Evolutionary conservation across 352 stramenopile genomes (phyloP).

Genomic region (Pythium rishiriense): DNA sequence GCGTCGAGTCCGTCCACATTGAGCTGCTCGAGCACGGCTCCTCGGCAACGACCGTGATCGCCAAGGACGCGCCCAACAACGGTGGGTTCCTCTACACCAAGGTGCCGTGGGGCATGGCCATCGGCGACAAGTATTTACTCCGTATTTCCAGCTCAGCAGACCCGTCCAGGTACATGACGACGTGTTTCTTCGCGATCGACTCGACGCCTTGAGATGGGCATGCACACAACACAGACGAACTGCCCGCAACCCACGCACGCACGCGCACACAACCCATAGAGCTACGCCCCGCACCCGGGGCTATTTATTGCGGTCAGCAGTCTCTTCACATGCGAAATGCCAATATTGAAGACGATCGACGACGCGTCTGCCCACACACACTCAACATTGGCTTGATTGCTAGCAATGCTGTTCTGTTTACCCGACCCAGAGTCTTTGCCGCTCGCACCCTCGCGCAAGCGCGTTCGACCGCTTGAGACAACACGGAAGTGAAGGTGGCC

Average conservation of each 20-base stretch:
- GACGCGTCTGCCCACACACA: slow-evolving; percentile 2
- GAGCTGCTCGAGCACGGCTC: slow-evolving; percentile 70
- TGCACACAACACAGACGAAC: slow-evolving; percentile 1
- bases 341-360: slow-evolving; percentile 21
- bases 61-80: slow-evolving; percentile 57
- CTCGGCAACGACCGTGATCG: slow-evolving; percentile 65
- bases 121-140: slow-evolving; percentile 77
- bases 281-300: neutral
- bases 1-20: slow-evolving; percentile 54
- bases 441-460: slow-evolving; percentile 2
- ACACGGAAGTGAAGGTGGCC: neutral
- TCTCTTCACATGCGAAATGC: slow-evolving; percentile 7
- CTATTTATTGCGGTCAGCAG: slow-evolving; percentile 21
- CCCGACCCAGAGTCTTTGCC: neutral
- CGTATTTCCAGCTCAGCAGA: slow-evolving; percentile 50
- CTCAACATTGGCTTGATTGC: slow-evolving; percentile 9
- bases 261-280: slow-evolving; percentile 6
- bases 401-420: neutral
- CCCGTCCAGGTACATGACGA: slow-evolving; percentile 54
- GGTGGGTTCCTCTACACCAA: slow-evolving; percentile 70
- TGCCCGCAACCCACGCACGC: slow-evolving; percentile 1
- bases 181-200: slow-evolving; percentile 68
- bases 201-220: slow-evolving; percentile 36
- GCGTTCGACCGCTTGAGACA: slow-evolving; percentile 2
- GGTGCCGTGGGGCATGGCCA: slow-evolving; percentile 85